These are phyloP conservation scores for Nicotiana undulata DNA, from an alignment of 257 asterid species.

Conservation along the genomic window DNA sequence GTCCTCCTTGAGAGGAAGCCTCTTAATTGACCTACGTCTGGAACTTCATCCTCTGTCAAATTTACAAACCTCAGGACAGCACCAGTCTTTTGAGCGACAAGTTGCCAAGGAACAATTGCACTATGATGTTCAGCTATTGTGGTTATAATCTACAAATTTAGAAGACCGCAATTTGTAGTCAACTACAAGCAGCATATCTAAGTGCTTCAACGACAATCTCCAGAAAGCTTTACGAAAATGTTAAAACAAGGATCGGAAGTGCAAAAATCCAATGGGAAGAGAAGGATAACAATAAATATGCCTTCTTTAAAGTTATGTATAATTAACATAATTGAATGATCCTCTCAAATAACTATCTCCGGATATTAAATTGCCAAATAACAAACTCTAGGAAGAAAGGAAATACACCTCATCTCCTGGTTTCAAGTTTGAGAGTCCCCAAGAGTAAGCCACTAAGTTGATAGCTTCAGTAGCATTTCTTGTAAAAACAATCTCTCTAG, in stretches of 20 bases:
- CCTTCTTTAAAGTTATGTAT: not conserved
- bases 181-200: not conserved
- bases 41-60: constrained; percentile 70
- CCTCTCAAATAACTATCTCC: not conserved
- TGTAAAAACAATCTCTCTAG: constrained; percentile 84
- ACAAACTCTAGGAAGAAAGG: not conserved
- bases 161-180: not conserved
- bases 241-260: not conserved
- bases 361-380: not conserved
- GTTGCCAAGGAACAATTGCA: constrained; percentile 95
- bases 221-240: not conserved
- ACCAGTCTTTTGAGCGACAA: constrained; percentile 96
- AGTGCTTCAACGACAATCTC: not conserved
- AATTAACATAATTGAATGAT: not conserved
- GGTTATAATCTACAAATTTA: constrained; percentile 52
- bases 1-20: constrained; percentile 55
- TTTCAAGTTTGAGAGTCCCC: constrained; percentile 80
- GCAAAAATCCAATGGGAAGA: not conserved
- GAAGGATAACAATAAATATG: not conserved
- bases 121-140: constrained; percentile 97
- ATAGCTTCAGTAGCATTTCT: constrained; percentile 97
- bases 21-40: constrained; percentile 57
- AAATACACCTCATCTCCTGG: constrained; percentile 76
- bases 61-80: constrained; percentile 63
- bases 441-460: constrained; percentile 85